phyloP scores from a whole-genome alignment of 345 rosid species.

The Sonneratia caseolaris region DNA sequence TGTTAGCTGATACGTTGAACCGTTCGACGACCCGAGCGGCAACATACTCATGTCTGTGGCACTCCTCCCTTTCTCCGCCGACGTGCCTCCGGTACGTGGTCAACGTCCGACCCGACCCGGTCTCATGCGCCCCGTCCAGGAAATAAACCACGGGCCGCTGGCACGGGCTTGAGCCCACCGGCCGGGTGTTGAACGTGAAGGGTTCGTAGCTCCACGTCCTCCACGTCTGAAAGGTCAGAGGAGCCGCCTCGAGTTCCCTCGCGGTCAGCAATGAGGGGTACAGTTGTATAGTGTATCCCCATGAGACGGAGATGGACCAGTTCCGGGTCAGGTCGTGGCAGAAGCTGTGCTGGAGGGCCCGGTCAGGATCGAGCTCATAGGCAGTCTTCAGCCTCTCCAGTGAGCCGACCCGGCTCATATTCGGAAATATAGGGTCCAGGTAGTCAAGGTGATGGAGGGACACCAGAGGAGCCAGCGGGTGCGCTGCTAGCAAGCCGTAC shows the following conservation, averaged over 20 bases:
- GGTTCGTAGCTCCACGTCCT: conserved; percentile 52
- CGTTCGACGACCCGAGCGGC: conserved; percentile 25
- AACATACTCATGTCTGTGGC: conserved; percentile 27
- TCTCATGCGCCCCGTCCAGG: conserved; percentile 35
- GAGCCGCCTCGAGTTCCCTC: conserved; percentile 48
- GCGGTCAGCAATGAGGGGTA: conserved; percentile 48
- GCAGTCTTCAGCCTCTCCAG: conserved; percentile 37
- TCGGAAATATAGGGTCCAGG: conserved; percentile 52
- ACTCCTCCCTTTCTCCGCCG: conserved; percentile 13
- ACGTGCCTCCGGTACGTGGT: conserved; percentile 39
- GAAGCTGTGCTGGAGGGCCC: conserved; percentile 64
- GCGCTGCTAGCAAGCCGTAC: conserved; percentile 72
- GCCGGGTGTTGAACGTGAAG: conserved; percentile 61
- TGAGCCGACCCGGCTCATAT: conserved; percentile 31
- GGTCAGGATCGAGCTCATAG: conserved; percentile 49
- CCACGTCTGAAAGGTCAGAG: conserved; percentile 66
- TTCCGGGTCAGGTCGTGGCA: conserved; percentile 53
- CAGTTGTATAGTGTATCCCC: conserved; percentile 79
- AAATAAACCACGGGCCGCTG: conserved; percentile 53
- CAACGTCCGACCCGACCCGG: conserved; percentile 25
- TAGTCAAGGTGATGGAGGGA: conserved; percentile 82
- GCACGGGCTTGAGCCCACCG: conserved; percentile 42
- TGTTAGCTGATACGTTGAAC: conserved; percentile 34
- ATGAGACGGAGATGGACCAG: conserved; percentile 71
- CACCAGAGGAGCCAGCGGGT: conserved; percentile 76